Evolutionary conservation across 805 yeast genomes (phyloP).

Genomic region (Yamadazyma takamatsuzukensis): DNA sequence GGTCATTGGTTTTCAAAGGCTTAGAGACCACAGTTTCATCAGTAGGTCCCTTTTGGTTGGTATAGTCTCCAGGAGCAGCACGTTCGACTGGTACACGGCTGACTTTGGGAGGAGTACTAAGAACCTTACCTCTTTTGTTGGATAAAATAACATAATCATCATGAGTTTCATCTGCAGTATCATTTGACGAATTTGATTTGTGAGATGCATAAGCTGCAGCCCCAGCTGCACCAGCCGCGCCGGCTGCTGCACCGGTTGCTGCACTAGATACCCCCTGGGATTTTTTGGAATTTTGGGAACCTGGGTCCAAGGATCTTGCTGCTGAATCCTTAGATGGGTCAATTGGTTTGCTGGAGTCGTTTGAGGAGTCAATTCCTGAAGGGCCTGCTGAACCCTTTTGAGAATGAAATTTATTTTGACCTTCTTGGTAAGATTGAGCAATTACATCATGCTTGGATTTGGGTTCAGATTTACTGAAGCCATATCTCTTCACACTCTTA

Average conservation of each 20-base stretch:
- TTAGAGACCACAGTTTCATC: conserved; percentile 18
- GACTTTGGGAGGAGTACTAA: conserved; percentile 28
- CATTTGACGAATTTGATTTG: neutral
- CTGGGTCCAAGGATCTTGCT: conserved; percentile 1
- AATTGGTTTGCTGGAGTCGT: too few species aligned
- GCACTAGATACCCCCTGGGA: conserved; percentile 2
- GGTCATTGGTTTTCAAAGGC: too few species aligned
- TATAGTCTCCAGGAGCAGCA: conserved; percentile 28
- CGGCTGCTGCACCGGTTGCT: neutral
- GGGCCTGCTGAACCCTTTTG: too few species aligned
- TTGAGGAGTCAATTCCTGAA: neutral
- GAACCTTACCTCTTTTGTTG: conserved; percentile 23
- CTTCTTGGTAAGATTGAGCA: conserved; percentile 6
- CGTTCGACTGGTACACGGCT: conserved; percentile 25
- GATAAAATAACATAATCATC: conserved; percentile 3
- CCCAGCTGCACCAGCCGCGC: neutral
- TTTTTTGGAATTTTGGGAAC: neutral
- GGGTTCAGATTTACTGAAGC: conserved; percentile 3
- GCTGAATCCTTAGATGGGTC: conserved; percentile 1
- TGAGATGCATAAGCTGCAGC: neutral
- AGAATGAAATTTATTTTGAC: neutral
- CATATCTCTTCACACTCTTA: conserved; percentile 8
- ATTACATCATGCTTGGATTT: conserved; percentile 3
- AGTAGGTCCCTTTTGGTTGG: conserved; percentile 30
- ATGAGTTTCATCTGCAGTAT: neutral